phyloP scores from a whole-genome alignment of 129 eudicot species.

The Silybum marianum region DNA sequence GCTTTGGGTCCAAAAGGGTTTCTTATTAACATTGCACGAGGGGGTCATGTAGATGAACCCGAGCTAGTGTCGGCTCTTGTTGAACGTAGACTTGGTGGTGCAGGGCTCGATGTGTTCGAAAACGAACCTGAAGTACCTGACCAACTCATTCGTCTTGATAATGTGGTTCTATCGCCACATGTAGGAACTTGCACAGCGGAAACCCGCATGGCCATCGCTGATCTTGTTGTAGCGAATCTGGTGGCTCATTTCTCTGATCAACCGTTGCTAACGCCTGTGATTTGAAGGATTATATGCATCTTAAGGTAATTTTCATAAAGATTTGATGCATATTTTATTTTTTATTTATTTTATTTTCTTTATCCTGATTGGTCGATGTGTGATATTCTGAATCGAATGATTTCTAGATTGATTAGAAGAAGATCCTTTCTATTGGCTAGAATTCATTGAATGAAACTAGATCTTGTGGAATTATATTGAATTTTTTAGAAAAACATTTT shows the following conservation, averaged over 20 bases:
- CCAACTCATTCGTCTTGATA: slow-evolving; percentile 62
- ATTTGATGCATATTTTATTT: not conserved
- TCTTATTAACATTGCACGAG: slow-evolving; percentile 85
- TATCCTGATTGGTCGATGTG: no score
- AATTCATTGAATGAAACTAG: no score
- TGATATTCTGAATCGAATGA: no score
- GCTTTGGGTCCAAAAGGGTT: slow-evolving; percentile 79
- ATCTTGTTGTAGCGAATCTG: slow-evolving; percentile 84
- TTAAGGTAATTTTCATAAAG: not conserved
- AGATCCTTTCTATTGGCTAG: no score
- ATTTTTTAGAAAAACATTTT: no score
- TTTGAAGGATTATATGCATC: slow-evolving; percentile 37
- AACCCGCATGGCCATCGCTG: slow-evolving; percentile 85
- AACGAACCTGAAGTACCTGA: slow-evolving; percentile 86
- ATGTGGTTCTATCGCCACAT: slow-evolving; percentile 83
- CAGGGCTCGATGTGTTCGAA: slow-evolving; percentile 92
- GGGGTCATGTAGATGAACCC: slow-evolving; percentile 75
- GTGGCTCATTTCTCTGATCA: slow-evolving; percentile 72
- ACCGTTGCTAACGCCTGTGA: slow-evolving; percentile 86
- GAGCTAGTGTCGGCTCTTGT: slow-evolving; percentile 76
- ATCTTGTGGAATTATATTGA: no score
- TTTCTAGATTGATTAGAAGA: no score
- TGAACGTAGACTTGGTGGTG: slow-evolving; percentile 85
- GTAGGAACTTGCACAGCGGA: slow-evolving; percentile 76
- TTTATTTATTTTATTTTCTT: not conserved